phyloP scores from a whole-genome alignment of 2,329 filamentous ascomycete genomes.

The Meredithiella fracta region DNA sequence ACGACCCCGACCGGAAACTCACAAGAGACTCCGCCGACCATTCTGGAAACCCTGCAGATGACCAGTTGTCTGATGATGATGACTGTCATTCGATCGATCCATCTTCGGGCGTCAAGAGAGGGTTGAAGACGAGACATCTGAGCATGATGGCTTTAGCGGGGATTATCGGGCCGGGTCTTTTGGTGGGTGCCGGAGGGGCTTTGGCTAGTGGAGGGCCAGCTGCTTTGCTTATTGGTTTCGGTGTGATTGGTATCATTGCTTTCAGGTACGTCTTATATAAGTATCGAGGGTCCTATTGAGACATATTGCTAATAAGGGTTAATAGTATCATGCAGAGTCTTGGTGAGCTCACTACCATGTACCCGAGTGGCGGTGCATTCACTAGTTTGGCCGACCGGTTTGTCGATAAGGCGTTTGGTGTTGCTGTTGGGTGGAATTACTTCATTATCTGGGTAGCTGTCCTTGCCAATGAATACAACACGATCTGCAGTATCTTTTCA shows the following conservation, averaged over 20 bases:
- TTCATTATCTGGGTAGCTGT: conserved; percentile 52
- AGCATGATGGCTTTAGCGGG: conserved; percentile 49
- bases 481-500: conserved; percentile 46
- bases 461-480: conserved; percentile 52
- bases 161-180: conserved; percentile 52
- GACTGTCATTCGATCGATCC: conserved; percentile 37
- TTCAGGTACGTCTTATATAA: conserved; percentile 13
- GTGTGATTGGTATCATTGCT: conserved; percentile 37
- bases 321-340: conserved; percentile 50
- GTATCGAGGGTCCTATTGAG: background rate
- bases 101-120: conserved; percentile 49
- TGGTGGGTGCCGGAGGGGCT: conserved; percentile 56
- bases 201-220: conserved; percentile 54
- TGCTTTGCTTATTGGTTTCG: conserved; percentile 56
- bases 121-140: conserved; percentile 50
- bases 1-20: conserved; percentile 4
- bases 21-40: background rate
- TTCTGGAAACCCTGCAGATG: conserved; percentile 19
- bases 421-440: conserved; percentile 57
- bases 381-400: conserved; percentile 54
- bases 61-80: conserved; percentile 15
- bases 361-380: conserved; percentile 55
- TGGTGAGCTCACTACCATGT: conserved; percentile 58
- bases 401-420: conserved; percentile 52
- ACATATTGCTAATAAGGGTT: background rate